phyloP scores from a whole-genome alignment of 192 early-diverging fungal genomes.

The Obelidium mucronatum region DNA sequence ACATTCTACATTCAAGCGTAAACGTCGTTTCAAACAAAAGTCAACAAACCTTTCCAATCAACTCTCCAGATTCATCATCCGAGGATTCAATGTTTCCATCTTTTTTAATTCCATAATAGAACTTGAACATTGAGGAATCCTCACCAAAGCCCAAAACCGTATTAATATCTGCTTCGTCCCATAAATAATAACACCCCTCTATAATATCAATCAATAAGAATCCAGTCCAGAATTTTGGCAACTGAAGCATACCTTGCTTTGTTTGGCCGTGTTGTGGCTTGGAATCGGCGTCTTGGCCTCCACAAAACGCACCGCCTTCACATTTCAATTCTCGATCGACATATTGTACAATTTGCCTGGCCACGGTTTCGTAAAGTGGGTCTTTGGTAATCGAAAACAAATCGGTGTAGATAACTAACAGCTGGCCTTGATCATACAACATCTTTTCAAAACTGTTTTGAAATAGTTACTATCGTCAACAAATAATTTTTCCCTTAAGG shows the following conservation, averaged over 20 bases:
- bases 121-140: slow-evolving; percentile 50
- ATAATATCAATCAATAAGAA: too few species aligned
- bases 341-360: slow-evolving; percentile 61
- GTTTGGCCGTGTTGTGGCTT: too few species aligned
- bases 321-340: slow-evolving; percentile 56
- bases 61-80: slow-evolving; percentile 65
- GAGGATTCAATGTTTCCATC: slow-evolving; percentile 61
- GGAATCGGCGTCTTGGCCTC: slow-evolving; percentile 60
- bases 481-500: slow-evolving; percentile 35
- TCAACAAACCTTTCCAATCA: slow-evolving; percentile 62
- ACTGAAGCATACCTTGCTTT: too few species aligned
- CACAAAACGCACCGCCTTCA: slow-evolving; percentile 63
- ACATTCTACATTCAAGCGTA: too few species aligned
- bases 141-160: slow-evolving; percentile 41
- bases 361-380: slow-evolving; percentile 44
- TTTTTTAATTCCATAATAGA: slow-evolving; percentile 55
- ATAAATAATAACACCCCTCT: slow-evolving; percentile 71
- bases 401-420: slow-evolving; percentile 54
- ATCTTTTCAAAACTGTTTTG: slow-evolving; percentile 67
- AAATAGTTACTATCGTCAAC: too few species aligned
- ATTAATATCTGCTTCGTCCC: slow-evolving; percentile 58
- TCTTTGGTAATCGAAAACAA: slow-evolving; percentile 60
- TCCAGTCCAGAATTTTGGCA: too few species aligned
- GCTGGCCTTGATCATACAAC: slow-evolving; percentile 76
- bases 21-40: not conserved